Evolutionary conservation across 1,284 basidiomycete species (phyloP).

Genomic region (Sporisorium sorghi): DNA sequence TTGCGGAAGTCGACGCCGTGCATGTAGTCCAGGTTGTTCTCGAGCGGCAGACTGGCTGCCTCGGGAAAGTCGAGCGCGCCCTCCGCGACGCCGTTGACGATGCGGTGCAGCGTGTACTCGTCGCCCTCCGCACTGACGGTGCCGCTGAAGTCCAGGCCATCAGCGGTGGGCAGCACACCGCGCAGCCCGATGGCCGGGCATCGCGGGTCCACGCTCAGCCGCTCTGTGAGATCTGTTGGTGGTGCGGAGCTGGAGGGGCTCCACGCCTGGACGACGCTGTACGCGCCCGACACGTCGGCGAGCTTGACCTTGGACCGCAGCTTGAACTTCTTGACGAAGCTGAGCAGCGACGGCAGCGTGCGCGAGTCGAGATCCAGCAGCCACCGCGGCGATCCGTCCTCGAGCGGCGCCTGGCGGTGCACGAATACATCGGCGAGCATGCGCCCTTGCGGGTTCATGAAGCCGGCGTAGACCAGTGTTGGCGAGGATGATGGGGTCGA

Average conservation of each 20-base stretch:
- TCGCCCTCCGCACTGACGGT: conserved; percentile 2
- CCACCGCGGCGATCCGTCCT: conserved; percentile 71
- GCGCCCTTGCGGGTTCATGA: conserved; percentile 90
- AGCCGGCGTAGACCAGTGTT: conserved; percentile 76
- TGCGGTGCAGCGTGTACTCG: conserved; percentile 81
- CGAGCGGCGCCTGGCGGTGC: conserved; percentile 71
- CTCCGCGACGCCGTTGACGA: conserved; percentile 87
- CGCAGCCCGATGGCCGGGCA: conserved; percentile 58
- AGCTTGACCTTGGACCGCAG: conserved; percentile 89
- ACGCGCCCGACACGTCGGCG: conserved; percentile 78
- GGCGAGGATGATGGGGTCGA: background rate
- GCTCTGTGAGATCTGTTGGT: background rate
- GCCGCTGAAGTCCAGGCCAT: background rate
- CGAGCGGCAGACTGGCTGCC: conserved; percentile 85
- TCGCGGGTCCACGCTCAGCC: conserved; percentile 43
- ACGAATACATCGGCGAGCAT: conserved; percentile 89
- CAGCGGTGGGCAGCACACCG: conserved; percentile 18
- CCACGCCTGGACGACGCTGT: conserved; percentile 85
- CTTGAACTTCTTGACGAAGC: conserved; percentile 83
- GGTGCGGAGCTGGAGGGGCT: conserved; percentile 50
- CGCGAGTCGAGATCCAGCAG: conserved; percentile 80
- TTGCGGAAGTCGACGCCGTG: conserved; percentile 96
- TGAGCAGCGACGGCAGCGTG: conserved; percentile 73
- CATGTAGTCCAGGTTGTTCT: conserved; percentile 93
- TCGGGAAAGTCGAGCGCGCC: conserved; percentile 82